Percentiles rank a stretch among this genome's conserved stretches.
phyloP scores from a whole-genome alignment of 2,329 filamentous ascomycete species.

The Cladosporium sphaerospermum region DNA sequence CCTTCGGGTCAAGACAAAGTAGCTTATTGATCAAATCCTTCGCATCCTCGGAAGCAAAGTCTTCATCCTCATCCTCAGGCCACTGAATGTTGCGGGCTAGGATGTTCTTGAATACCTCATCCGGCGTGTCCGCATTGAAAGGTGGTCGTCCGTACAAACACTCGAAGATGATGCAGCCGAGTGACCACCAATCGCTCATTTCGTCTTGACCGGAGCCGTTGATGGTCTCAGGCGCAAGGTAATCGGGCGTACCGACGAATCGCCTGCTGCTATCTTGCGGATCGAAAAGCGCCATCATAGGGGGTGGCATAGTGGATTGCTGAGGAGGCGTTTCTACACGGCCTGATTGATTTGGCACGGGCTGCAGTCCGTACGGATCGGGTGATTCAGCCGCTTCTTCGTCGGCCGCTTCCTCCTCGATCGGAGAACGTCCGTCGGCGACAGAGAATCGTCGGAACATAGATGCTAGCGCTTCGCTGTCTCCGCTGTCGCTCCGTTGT shows the following conservation, averaged over 20 bases:
- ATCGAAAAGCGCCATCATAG: conserved; percentile 89
- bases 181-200: conserved; percentile 99
- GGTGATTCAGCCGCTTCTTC: conserved; percentile 66
- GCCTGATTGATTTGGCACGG: conserved; percentile 45
- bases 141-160: conserved; percentile 90
- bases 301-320: conserved; percentile 73
- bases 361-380: conserved; percentile 64
- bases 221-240: conserved; percentile 93
- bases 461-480: conserved; percentile 69
- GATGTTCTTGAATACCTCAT: conserved; percentile 96
- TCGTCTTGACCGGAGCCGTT: conserved; percentile 93
- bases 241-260: conserved; percentile 96
- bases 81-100: conserved; percentile 82
- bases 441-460: conserved; percentile 70
- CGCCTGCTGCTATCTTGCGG: conserved; percentile 87
- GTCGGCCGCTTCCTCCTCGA: conserved; percentile 69
- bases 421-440: conserved; percentile 53
- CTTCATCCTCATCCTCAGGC: conserved; percentile 75
- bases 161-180: conserved; percentile 97
- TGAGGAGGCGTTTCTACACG: conserved; percentile 51
- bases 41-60: conserved; percentile 68
- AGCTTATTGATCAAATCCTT: conserved; percentile 92
- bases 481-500: conserved; percentile 81
- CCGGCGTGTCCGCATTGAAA: conserved; percentile 83
- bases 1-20: conserved; percentile 74